These are phyloP conservation scores for Candida smagusa DNA, from an alignment of 1,139 yeast species.

Conservation along the genomic window DNA sequence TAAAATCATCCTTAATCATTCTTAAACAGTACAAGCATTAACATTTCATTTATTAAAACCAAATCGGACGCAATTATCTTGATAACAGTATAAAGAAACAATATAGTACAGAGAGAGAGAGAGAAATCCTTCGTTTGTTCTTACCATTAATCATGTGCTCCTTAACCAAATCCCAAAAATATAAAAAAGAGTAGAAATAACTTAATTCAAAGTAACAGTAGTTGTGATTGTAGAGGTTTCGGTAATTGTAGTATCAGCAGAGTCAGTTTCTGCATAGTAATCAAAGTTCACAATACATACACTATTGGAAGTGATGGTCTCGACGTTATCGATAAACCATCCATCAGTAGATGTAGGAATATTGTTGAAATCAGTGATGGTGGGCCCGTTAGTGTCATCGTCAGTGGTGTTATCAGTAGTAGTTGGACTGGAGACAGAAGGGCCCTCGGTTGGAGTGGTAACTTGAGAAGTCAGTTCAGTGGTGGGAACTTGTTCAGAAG, in stretches of 20 bases:
- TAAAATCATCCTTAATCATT: too few species aligned
- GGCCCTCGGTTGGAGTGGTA: conserved; percentile 5
- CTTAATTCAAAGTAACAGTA: conserved; percentile 29
- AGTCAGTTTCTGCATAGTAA: conserved; percentile 34
- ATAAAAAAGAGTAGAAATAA: neutral
- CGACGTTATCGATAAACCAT: conserved; percentile 37
- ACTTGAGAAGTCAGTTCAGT: conserved; percentile 9
- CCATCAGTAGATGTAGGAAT: conserved; percentile 35
- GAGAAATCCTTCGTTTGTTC: neutral
- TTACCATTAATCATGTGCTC: conserved; percentile 4
- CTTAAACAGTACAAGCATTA: too few species aligned
- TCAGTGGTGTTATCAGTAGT: conserved; percentile 8
- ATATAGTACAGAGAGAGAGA: neutral
- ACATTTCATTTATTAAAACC: too few species aligned
- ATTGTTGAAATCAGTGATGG: conserved; percentile 27
- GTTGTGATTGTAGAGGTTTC: conserved; percentile 37
- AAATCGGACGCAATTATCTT: too few species aligned
- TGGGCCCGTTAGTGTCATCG: conserved; percentile 21
- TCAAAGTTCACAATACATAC: conserved; percentile 44
- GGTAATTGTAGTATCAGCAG: conserved; percentile 29
- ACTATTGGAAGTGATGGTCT: conserved; percentile 32
- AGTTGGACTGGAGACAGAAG: conserved; percentile 7
- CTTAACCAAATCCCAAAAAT: neutral
- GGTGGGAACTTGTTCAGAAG: conserved; percentile 7
- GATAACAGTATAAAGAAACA: too few species aligned